Percentiles rank a stretch among this genome's conserved stretches.
Evolutionary conservation across 352 stramenopile species (phyloP).

Genomic region (Pythium brassicae): DNA sequence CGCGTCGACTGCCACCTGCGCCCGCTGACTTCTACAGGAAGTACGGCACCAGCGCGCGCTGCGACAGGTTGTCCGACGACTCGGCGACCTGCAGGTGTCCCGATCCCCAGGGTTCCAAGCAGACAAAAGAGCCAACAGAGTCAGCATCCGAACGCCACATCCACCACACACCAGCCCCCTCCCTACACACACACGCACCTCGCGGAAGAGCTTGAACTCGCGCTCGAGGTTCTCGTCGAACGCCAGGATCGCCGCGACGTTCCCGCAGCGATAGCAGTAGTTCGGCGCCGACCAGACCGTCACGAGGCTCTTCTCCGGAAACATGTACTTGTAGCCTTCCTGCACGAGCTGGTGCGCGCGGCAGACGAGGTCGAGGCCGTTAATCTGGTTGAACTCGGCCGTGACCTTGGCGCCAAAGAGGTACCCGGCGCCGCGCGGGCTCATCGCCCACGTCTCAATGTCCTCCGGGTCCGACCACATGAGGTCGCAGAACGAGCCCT

Average conservation of each 20-base stretch:
- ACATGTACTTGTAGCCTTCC: slow-evolving; percentile 92
- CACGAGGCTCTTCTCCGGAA: slow-evolving; percentile 78
- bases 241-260: slow-evolving; percentile 76
- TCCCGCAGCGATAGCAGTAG: slow-evolving; percentile 86
- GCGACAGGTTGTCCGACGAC: slow-evolving; percentile 72
- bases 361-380: slow-evolving; percentile 86
- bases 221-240: slow-evolving; percentile 84
- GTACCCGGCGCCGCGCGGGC: slow-evolving; percentile 83
- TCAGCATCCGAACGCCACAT: background rate
- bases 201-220: slow-evolving; percentile 87
- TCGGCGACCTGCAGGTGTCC: slow-evolving; percentile 77
- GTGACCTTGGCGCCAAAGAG: slow-evolving; percentile 87
- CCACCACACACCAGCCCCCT: background rate
- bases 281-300: slow-evolving; percentile 83
- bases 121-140: slow-evolving; percentile 1
- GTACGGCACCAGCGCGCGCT: slow-evolving; percentile 79
- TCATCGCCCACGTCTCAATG: slow-evolving; percentile 89
- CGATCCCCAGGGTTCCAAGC: too few relatives aligned
- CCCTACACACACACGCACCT: slow-evolving; percentile 39
- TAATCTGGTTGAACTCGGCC: slow-evolving; percentile 90
- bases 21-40: slow-evolving; percentile 60
- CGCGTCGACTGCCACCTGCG: background rate
- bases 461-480: slow-evolving; percentile 98
- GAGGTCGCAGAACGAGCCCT: slow-evolving; percentile 96
- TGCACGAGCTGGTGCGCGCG: slow-evolving; percentile 87